Evolutionary conservation across 2,329 filamentous ascomycete genomes (phyloP).

Genomic region (Penicillium aurantiogriseum): DNA sequence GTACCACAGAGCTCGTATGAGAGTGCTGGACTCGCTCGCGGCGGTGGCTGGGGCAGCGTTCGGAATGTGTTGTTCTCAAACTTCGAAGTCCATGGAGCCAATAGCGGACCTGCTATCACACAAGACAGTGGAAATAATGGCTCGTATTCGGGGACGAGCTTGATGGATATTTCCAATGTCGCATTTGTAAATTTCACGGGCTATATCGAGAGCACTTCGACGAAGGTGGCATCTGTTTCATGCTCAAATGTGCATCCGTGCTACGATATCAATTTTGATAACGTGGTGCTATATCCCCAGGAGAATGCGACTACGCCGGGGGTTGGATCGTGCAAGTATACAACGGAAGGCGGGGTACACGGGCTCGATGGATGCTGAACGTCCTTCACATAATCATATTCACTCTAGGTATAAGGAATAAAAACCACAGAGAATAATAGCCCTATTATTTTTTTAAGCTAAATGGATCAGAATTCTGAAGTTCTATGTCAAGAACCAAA

Average conservation of each 20-base stretch:
- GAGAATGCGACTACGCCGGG: conserved; percentile 35
- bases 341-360: conserved; percentile 39
- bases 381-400: no score
- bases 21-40: conserved; percentile 48
- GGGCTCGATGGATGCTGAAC: conserved; percentile 23
- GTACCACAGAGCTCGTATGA: conserved; percentile 51
- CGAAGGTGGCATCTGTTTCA: conserved; percentile 34
- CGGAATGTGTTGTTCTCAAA: conserved; percentile 53
- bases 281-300: conserved; percentile 37
- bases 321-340: conserved; percentile 39
- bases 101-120: conserved; percentile 45
- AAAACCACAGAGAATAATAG: no score
- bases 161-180: conserved; percentile 52
- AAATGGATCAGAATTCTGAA: neutral
- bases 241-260: conserved; percentile 53
- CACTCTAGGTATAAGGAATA: no score
- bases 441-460: no score
- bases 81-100: conserved; percentile 49
- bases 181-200: conserved; percentile 55
- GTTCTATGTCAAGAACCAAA: neutral
- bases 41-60: conserved; percentile 56
- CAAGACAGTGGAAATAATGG: conserved; percentile 54
- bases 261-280: conserved; percentile 50
- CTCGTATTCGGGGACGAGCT: conserved; percentile 48
- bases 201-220: conserved; percentile 37